These are phyloP conservation scores for Cutaneotrichosporon sp. DNA, from an alignment of 1,284 basidiomycete species.

Conservation along the genomic window DNA sequence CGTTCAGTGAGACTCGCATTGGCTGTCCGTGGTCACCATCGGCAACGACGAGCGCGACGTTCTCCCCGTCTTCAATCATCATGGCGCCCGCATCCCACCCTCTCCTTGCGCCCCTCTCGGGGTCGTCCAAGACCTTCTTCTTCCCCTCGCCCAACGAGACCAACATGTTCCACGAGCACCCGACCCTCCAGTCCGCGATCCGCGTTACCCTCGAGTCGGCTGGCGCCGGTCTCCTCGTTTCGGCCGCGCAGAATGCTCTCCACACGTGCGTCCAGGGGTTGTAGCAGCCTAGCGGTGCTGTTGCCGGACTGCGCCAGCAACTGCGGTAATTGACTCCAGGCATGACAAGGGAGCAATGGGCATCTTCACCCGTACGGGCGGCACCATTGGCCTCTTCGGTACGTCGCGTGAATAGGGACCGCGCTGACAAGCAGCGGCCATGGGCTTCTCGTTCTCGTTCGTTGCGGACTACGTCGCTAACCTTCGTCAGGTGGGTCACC, in stretches of 20 bases:
- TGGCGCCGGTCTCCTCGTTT: slow-evolving; percentile 72
- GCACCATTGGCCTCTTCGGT: slow-evolving; percentile 81
- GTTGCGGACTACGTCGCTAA: slow-evolving; percentile 81
- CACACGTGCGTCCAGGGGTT: slow-evolving; percentile 53
- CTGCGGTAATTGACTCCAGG: slow-evolving; percentile 33
- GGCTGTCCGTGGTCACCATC: slow-evolving; percentile 17
- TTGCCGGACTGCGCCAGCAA: not conserved
- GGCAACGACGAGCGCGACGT: slow-evolving; percentile 15
- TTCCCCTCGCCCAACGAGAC: slow-evolving; percentile 41
- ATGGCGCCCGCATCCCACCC: slow-evolving; percentile 36
- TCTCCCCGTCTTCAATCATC: slow-evolving; percentile 9
- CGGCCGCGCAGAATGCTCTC: slow-evolving; percentile 80
- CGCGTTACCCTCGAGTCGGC: slow-evolving; percentile 67
- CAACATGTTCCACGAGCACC: slow-evolving; percentile 43
- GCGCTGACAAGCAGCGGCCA: slow-evolving; percentile 64
- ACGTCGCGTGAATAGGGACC: slow-evolving; percentile 38
- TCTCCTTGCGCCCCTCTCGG: slow-evolving; percentile 40
- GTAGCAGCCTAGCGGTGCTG: not conserved
- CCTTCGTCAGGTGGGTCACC: slow-evolving; percentile 59
- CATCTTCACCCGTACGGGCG: slow-evolving; percentile 73
- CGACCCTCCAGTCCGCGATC: slow-evolving; percentile 55
- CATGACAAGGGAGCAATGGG: slow-evolving; percentile 86
- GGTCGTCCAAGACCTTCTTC: slow-evolving; percentile 35
- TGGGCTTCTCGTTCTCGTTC: slow-evolving; percentile 83
- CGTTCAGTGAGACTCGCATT: slow-evolving; percentile 22